Conservation (phyloP, 148 eudicot genomes). For the Amaranthus palmeri region DNA sequence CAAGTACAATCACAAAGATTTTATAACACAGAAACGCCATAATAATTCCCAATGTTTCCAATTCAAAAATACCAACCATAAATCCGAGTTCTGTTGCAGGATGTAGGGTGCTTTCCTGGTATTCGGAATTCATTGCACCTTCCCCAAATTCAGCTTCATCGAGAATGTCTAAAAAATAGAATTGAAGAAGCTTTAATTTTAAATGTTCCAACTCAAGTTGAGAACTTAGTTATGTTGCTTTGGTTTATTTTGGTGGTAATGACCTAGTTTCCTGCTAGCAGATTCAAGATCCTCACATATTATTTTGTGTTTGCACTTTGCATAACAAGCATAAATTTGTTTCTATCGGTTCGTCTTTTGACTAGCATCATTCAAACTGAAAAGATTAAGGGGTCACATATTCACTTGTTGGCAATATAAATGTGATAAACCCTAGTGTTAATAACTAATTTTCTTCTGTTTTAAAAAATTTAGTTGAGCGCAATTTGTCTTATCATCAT, state of each 20-base stretch:
- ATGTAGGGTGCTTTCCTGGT: slow-evolving; percentile 43
- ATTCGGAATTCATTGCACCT: slow-evolving; percentile 29
- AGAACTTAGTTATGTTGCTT: too few relatives aligned
- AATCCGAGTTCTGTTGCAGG: slow-evolving; percentile 64
- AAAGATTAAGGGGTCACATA: too few relatives aligned
- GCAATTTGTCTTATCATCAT: too few relatives aligned
- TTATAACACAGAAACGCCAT: background rate
- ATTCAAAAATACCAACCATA: slow-evolving; percentile 43
- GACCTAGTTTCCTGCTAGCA: background rate
- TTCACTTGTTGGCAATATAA: too few relatives aligned
- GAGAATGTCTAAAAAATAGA: slow-evolving; percentile 45
- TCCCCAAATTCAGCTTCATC: slow-evolving; percentile 67
- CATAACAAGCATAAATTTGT: background rate
- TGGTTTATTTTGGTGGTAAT: background rate
- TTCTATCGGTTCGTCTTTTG: background rate
- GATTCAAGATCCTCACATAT: too few relatives aligned
- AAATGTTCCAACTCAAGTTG: background rate
- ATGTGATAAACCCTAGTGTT: too few relatives aligned
- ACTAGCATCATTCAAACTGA: too few relatives aligned
- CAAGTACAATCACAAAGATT: slow-evolving; percentile 10
- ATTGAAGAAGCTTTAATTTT: background rate
- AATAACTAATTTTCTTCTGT: too few relatives aligned
- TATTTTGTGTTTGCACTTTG: too few relatives aligned
- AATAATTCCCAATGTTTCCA: background rate
- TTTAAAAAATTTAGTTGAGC: too few relatives aligned